phyloP scores from a whole-genome alignment of 257 asterid genomes.

The Ilex asprella region DNA sequence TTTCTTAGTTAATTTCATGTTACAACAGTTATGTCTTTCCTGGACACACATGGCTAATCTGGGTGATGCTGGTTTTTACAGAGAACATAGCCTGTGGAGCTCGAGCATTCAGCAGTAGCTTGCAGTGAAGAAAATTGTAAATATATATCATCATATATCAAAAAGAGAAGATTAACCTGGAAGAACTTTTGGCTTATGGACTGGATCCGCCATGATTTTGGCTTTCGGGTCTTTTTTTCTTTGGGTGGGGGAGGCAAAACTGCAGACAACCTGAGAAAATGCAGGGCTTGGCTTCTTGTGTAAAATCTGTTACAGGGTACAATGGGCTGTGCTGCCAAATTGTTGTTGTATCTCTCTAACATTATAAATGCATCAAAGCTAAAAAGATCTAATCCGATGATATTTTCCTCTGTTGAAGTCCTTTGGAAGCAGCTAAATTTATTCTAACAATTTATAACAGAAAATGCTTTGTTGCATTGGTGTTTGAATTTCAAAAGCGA shows the following conservation, averaged over 20 bases:
- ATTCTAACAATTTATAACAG: too few relatives aligned
- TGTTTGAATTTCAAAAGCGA: too few relatives aligned
- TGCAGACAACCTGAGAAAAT: conserved; percentile 9
- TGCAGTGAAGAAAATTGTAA: conserved; percentile 12
- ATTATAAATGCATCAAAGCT: too few relatives aligned
- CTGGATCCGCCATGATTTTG: conserved; percentile 2
- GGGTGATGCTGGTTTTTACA: conserved; percentile 6
- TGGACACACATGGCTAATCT: conserved; percentile 5
- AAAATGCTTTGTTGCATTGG: too few relatives aligned
- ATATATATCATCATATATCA: not conserved
- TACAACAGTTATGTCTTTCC: not conserved
- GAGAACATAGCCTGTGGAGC: conserved; percentile 11
- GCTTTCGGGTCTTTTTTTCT: conserved; percentile 7
- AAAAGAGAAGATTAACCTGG: conserved; percentile 4
- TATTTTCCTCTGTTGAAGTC: too few relatives aligned
- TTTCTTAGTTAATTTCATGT: too few relatives aligned
- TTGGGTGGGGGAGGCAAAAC: not conserved
- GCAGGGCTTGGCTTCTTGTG: not conserved
- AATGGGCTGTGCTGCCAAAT: too few relatives aligned
- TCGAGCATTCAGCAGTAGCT: conserved; percentile 7
- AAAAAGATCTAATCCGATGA: too few relatives aligned
- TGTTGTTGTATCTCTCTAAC: too few relatives aligned
- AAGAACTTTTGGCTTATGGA: conserved; percentile 5
- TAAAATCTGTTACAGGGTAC: not conserved
- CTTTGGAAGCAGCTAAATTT: too few relatives aligned